These are phyloP conservation scores for Jacaranda copaia DNA, from an alignment of 257 asterid species.

Conservation along the genomic window DNA sequence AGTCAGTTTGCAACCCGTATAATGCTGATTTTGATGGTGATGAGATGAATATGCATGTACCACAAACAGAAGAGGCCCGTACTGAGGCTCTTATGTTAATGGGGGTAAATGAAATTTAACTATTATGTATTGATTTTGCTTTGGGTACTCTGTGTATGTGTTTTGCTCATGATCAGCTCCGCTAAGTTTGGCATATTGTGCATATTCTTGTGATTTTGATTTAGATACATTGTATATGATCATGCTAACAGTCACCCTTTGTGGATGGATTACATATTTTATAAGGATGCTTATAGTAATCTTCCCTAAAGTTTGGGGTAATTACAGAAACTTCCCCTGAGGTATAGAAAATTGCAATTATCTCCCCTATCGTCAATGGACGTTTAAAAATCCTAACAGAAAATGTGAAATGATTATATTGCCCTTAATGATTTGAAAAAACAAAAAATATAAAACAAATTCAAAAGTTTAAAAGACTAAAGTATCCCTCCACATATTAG, in stretches of 20 bases:
- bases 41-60: slow-evolving; percentile 99
- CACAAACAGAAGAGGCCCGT: slow-evolving; percentile 98
- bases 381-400: too few species aligned
- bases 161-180: background rate
- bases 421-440: too few species aligned
- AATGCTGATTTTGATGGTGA: slow-evolving; percentile 99
- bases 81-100: slow-evolving; percentile 92
- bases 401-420: too few species aligned
- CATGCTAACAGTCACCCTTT: background rate
- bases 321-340: too few species aligned
- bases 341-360: too few species aligned
- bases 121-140: slow-evolving; percentile 28
- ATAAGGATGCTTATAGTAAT: background rate
- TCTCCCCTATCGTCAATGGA: too few species aligned
- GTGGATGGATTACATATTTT: background rate
- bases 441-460: too few species aligned
- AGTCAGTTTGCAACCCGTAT: slow-evolving; percentile 97
- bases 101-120: slow-evolving; percentile 69
- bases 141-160: background rate
- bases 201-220: background rate
- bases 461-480: too few species aligned
- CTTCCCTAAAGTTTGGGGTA: too few species aligned
- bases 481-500: too few species aligned
- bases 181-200: slow-evolving; percentile 12
- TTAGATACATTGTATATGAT: background rate